Conservation (phyloP, 1,284 basidiomycete genomes). For the Marasmius fiardii region DNA sequence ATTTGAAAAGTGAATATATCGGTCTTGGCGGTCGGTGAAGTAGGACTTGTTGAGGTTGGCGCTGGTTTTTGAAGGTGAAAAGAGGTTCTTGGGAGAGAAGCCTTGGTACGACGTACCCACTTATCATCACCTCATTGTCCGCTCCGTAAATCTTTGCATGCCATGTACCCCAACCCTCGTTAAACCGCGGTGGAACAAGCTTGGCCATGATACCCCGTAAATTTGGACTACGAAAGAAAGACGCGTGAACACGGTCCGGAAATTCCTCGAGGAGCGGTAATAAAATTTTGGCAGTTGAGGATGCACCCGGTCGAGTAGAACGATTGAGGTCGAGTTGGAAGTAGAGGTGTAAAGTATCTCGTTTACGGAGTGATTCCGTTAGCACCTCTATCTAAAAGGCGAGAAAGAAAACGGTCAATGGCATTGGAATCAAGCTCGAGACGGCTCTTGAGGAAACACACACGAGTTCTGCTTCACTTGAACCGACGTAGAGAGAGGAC, state of each 20-base stretch:
- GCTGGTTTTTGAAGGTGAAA: conserved; percentile 35
- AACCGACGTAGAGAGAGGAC: conserved; percentile 82
- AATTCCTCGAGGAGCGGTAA: conserved; percentile 71
- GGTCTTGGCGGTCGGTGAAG: conserved; percentile 93
- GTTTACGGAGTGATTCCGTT: conserved; percentile 52
- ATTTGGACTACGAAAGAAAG: conserved; percentile 85
- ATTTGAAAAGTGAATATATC: conserved; percentile 77
- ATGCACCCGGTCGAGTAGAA: conserved; percentile 80
- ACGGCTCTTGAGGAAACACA: conserved; percentile 24
- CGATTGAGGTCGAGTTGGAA: conserved; percentile 89
- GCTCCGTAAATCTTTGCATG: conserved; percentile 96
- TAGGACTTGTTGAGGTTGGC: conserved; percentile 96
- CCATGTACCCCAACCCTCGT: conserved; percentile 99
- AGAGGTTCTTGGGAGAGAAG: background rate
- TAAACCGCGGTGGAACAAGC: conserved; percentile 87
- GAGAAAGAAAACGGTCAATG: background rate
- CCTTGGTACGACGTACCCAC: conserved; percentile 63
- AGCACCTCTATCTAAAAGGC: conserved; percentile 63
- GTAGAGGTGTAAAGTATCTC: conserved; percentile 64
- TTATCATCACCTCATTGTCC: conserved; percentile 91
- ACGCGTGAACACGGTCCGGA: conserved; percentile 73
- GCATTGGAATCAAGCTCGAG: background rate
- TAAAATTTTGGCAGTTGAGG: conserved; percentile 74
- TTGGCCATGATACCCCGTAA: conserved; percentile 72
- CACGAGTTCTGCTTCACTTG: conserved; percentile 67